Conservation (phyloP, 441 rosid species). For the Geranium incanum region DNA sequence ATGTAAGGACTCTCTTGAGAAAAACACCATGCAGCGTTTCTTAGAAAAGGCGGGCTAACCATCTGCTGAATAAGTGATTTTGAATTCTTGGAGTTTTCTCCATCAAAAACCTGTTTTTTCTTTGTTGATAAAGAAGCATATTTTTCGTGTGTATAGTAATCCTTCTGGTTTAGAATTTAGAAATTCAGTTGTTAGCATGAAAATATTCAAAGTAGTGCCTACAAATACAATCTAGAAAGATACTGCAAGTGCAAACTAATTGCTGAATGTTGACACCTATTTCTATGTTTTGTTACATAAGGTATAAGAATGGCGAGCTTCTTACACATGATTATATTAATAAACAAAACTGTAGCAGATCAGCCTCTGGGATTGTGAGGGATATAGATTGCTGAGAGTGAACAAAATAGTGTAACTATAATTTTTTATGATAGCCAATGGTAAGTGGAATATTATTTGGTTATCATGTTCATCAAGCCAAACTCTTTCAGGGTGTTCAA, state of each 20-base stretch:
- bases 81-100: not conserved
- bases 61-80: not conserved
- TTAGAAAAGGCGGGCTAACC: not conserved
- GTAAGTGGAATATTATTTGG: not conserved
- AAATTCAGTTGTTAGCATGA: not conserved
- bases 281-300: not conserved
- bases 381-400: not conserved
- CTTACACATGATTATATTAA: not conserved
- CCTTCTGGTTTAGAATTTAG: not conserved
- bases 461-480: constrained; percentile 4
- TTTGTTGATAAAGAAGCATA: not conserved
- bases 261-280: not conserved
- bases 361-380: not conserved
- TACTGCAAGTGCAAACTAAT: not conserved
- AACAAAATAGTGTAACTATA: not conserved
- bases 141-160: not conserved
- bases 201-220: not conserved
- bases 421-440: not conserved
- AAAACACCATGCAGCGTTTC: not conserved
- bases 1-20: not conserved
- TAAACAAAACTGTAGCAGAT: not conserved
- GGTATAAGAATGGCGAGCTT: not conserved
- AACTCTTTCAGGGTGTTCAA: not conserved
- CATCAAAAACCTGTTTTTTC: not conserved
- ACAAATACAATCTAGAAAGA: constrained; percentile 1